A percentile compares a stretch with the other conserved stretches of the same genome.
phyloP scores from a whole-genome alignment of 331 rosid genomes.

The Quercus lobata region DNA sequence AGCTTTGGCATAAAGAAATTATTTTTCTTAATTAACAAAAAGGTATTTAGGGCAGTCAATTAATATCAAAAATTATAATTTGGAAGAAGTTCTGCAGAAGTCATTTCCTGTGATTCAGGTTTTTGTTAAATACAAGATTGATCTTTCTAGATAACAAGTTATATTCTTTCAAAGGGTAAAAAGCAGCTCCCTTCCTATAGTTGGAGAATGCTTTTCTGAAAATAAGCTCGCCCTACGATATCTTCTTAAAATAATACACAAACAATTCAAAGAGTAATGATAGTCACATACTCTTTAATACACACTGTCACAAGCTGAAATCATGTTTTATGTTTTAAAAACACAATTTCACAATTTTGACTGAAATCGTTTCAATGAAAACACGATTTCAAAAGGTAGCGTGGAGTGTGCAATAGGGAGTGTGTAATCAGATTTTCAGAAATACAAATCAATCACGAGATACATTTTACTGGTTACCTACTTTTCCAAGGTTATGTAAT shows the following conservation, averaged over 20 bases:
- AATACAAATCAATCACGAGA: background rate
- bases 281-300: too few species aligned
- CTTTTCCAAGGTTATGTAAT: background rate
- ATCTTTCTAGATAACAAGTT: background rate
- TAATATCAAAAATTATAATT: background rate
- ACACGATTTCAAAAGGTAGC: too few species aligned
- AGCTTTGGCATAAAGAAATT: background rate
- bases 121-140: background rate
- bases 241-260: background rate
- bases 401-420: too few species aligned
- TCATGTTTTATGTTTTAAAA: too few species aligned
- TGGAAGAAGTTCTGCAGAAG: background rate
- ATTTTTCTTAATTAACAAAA: background rate
- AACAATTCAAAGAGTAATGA: background rate
- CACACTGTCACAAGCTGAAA: too few species aligned
- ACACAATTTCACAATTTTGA: too few species aligned
- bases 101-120: background rate
- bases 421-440: too few species aligned
- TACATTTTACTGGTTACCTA: background rate
- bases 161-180: background rate
- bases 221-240: background rate
- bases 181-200: background rate
- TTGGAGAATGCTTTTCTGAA: background rate
- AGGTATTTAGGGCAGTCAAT: background rate
- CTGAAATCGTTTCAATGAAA: too few species aligned